Percentiles rank a stretch among this genome's conserved stretches.
These are phyloP conservation scores for Neurospora intermedia DNA, from an alignment of 495 filamentous ascomycete genomes.

Conservation along the genomic window DNA sequence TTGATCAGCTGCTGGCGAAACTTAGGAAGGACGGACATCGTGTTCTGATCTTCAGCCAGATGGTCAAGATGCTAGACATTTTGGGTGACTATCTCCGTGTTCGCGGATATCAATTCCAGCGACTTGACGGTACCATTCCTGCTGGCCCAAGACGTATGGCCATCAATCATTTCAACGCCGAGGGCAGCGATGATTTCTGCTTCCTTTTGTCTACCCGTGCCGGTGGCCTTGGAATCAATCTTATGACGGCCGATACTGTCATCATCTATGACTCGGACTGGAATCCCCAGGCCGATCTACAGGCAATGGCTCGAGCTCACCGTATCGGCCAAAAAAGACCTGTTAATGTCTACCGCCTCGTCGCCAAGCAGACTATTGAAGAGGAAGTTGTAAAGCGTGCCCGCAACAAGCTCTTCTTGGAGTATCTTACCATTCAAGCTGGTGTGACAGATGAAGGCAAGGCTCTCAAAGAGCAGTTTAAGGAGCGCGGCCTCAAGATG, in stretches of 20 bases:
- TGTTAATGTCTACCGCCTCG: conserved; percentile 88
- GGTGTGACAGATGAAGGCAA: conserved; percentile 90
- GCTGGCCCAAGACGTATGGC: conserved; percentile 74
- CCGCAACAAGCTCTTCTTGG: conserved; percentile 95
- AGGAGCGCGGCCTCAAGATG: conserved; percentile 41
- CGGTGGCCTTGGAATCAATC: conserved; percentile 92
- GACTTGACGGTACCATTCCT: conserved; percentile 89
- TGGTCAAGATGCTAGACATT: conserved; percentile 98
- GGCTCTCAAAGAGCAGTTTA: conserved; percentile 51
- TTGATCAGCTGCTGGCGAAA: conserved; percentile 87
- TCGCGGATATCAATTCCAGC: conserved; percentile 83
- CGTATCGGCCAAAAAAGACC: conserved; percentile 94
- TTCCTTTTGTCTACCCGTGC: conserved; percentile 93
- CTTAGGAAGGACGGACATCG: conserved; percentile 85
- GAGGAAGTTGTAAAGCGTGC: conserved; percentile 94
- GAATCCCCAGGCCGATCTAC: conserved; percentile 97
- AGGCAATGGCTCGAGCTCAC: conserved; percentile 97
- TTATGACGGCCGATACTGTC: conserved; percentile 98
- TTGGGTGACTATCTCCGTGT: conserved; percentile 84
- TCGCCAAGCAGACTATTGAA: conserved; percentile 96
- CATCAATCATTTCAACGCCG: conserved; percentile 96
- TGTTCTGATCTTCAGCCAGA: conserved; percentile 96
- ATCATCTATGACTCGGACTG: conserved; percentile 98
- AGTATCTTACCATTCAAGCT: conserved; percentile 93
- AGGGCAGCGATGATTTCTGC: conserved; percentile 87